A percentile compares a stretch with the other conserved stretches of the same genome.
phyloP scores from a whole-genome alignment of 176 grass and related monocot species.

The Avena atlantica region DNA sequence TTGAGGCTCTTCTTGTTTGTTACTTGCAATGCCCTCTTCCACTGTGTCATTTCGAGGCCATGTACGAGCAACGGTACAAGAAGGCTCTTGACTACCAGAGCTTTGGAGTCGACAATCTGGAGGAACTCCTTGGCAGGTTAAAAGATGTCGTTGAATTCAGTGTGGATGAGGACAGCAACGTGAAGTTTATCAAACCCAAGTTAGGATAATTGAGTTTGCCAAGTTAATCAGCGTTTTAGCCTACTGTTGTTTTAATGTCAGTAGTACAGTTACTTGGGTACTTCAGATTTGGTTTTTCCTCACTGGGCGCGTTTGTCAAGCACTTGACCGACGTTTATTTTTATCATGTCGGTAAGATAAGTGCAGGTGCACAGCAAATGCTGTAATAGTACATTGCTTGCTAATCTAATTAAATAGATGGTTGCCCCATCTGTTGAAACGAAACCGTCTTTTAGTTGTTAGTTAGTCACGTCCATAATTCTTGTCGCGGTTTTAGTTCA shows the following conservation, averaged over 20 bases:
- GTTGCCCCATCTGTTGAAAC: conserved; percentile 14
- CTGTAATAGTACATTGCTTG: conserved; percentile 30
- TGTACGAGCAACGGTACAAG: conserved; percentile 91
- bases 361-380: conserved; percentile 33
- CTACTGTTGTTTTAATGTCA: conserved; percentile 26
- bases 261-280: conserved; percentile 22
- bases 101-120: conserved; percentile 68
- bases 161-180: conserved; percentile 54
- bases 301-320: neutral
- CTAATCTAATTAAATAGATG: conserved; percentile 30
- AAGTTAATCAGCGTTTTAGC: conserved; percentile 41
- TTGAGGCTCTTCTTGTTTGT: conserved; percentile 91
- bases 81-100: conserved; percentile 67
- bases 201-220: conserved; percentile 68
- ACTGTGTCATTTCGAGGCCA: conserved; percentile 53
- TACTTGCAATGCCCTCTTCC: conserved; percentile 68
- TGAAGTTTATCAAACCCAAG: conserved; percentile 67
- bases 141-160: conserved; percentile 69
- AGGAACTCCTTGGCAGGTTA: conserved; percentile 79
- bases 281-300: conserved; percentile 41
- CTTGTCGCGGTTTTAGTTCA: too few species aligned
- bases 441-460: conserved; percentile 20
- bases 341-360: conserved; percentile 39
- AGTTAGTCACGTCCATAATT: too few species aligned
- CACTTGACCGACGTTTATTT: conserved; percentile 30